Evolutionary conservation across 345 rosid genomes (phyloP).

Genomic region (Angophora floribunda): DNA sequence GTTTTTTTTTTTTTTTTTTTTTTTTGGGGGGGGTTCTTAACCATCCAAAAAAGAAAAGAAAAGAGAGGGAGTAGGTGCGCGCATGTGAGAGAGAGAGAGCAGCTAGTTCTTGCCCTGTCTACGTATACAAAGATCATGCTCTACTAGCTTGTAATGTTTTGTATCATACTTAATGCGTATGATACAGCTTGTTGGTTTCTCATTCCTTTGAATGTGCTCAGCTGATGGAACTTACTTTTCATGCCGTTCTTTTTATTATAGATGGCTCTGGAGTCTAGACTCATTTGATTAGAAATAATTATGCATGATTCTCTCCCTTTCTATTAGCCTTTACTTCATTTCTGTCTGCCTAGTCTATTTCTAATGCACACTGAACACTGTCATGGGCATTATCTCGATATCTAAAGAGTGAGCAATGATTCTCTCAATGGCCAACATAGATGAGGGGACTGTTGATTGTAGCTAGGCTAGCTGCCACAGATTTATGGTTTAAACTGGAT

Average conservation of each 20-base stretch:
- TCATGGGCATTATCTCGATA: background rate
- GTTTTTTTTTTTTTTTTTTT: no score
- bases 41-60: background rate
- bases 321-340: background rate
- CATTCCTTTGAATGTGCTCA: background rate
- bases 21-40: rapidly evolving
- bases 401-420: background rate
- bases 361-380: background rate
- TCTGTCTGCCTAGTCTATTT: background rate
- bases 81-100: background rate
- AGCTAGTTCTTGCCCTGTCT: background rate
- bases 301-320: background rate
- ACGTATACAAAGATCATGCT: background rate
- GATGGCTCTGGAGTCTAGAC: background rate
- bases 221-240: background rate
- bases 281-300: background rate
- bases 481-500: background rate
- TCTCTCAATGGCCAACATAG: background rate
- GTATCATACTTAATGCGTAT: background rate
- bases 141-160: background rate
- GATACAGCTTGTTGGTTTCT: background rate
- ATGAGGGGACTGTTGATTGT: background rate
- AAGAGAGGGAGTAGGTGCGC: background rate
- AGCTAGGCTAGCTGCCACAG: background rate
- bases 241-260: background rate